A percentile compares a stretch with the other conserved stretches of the same genome.
Conservation (phyloP, 2,329 filamentous ascomycete species). For the Cylindrodendrum hubeiense region DNA sequence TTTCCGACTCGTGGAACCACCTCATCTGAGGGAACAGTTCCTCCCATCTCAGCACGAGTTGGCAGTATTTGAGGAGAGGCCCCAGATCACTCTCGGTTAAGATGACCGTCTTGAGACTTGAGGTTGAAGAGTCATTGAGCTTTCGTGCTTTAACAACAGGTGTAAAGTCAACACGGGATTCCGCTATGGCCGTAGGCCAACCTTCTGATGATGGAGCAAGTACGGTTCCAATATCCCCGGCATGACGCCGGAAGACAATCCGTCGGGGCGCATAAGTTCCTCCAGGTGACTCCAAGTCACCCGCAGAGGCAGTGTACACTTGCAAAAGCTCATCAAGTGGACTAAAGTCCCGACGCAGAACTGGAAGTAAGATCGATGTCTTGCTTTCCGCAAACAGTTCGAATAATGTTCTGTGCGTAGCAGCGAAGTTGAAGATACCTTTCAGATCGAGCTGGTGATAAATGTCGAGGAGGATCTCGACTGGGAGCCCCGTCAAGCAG, state of each 20-base stretch:
- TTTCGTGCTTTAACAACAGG: conserved; percentile 39
- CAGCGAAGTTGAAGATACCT: conserved; percentile 55
- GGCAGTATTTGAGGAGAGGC: conserved; percentile 50
- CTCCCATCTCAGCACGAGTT: conserved; percentile 54
- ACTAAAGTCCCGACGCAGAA: conserved; percentile 57
- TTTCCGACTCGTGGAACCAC: conserved; percentile 60
- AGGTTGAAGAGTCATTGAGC: conserved; percentile 6
- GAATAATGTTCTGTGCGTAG: conserved; percentile 52
- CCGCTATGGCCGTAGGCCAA: conserved; percentile 13
- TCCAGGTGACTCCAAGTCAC: conserved; percentile 49
- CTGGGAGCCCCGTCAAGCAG: conserved; percentile 51
- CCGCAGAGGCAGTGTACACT: conserved; percentile 57
- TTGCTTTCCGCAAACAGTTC: conserved; percentile 57
- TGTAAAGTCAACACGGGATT: conserved; percentile 33
- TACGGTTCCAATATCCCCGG: conserved; percentile 47
- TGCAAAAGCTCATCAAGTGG: conserved; percentile 62
- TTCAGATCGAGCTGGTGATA: conserved; percentile 58
- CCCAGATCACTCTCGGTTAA: conserved; percentile 50
- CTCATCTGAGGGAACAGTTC: conserved; percentile 57
- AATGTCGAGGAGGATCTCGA: conserved; percentile 63
- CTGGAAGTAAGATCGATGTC: conserved; percentile 55
- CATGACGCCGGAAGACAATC: conserved; percentile 54
- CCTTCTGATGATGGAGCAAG: conserved; percentile 35
- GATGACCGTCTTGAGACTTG: conserved; percentile 40
- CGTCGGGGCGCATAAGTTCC: conserved; percentile 54